A percentile compares a stretch with the other conserved stretches of the same genome.
These are phyloP conservation scores for Mycena pura DNA, from an alignment of 768 basidiomycete species.

Conservation along the genomic window DNA sequence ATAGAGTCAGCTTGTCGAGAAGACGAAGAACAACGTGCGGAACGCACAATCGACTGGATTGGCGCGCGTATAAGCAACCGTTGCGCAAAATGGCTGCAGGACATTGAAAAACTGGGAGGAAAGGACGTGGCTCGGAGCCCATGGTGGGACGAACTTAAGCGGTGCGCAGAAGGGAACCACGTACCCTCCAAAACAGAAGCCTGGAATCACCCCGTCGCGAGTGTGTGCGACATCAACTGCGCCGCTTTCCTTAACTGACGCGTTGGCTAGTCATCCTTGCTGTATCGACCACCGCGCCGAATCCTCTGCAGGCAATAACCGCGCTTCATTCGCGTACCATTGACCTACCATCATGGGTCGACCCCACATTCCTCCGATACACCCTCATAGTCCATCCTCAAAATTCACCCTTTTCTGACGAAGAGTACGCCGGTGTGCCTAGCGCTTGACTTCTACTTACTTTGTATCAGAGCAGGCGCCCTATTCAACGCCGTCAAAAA, in stretches of 20 bases:
- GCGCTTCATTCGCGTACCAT: slow-evolving; percentile 69
- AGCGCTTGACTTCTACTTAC: slow-evolving; percentile 2
- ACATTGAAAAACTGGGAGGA: slow-evolving; percentile 57
- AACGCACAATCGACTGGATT: slow-evolving; percentile 88
- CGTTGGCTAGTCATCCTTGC: slow-evolving; percentile 72
- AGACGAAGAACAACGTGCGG: slow-evolving; percentile 80
- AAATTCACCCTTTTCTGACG: slow-evolving; percentile 71
- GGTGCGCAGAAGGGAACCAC: slow-evolving; percentile 79
- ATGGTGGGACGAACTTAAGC: slow-evolving; percentile 88
- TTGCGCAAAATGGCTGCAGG: slow-evolving; percentile 74
- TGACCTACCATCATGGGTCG: slow-evolving; percentile 85
- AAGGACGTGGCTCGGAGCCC: slow-evolving; percentile 59
- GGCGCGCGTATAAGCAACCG: slow-evolving; percentile 69
- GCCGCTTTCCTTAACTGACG: slow-evolving; percentile 20
- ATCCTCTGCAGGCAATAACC: slow-evolving; percentile 81
- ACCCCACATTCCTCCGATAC: slow-evolving; percentile 71
- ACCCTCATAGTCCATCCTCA: slow-evolving; percentile 80
- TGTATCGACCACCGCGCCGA: slow-evolving; percentile 81
- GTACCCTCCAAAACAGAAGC: slow-evolving; percentile 74
- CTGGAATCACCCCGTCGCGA: slow-evolving; percentile 87
- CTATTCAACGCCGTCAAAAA: slow-evolving; percentile 89
- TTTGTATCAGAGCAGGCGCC: slow-evolving; percentile 64
- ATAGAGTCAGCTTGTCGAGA: slow-evolving; percentile 79
- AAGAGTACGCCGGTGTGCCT: slow-evolving; percentile 67
- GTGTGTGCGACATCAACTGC: slow-evolving; percentile 51